Evolutionary conservation across 352 stramenopile species (phyloP).

Genomic region (Thraustotheca clavata): DNA sequence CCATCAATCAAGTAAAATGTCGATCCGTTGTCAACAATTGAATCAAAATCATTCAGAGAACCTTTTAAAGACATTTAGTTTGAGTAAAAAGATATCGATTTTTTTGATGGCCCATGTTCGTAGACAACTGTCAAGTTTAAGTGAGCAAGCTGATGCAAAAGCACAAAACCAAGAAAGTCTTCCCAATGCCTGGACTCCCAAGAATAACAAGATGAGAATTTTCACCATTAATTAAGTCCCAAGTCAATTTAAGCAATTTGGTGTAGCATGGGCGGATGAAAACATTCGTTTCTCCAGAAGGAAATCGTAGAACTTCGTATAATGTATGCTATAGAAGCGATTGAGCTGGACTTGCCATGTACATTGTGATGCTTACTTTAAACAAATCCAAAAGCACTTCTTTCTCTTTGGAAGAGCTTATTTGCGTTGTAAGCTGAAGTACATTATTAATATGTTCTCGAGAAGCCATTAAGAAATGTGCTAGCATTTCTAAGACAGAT

Average conservation of each 20-base stretch:
- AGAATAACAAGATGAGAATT: slow-evolving; percentile 32
- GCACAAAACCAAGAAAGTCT: slow-evolving; percentile 26
- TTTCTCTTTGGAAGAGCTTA: too few species aligned
- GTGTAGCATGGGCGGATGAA: slow-evolving; percentile 30
- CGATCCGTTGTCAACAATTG: too few species aligned
- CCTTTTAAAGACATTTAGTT: slow-evolving; percentile 22
- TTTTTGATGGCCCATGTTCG: slow-evolving; percentile 15
- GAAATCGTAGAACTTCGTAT: slow-evolving; percentile 18
- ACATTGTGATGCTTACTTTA: too few species aligned
- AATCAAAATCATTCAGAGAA: slow-evolving; percentile 4
- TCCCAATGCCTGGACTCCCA: slow-evolving; percentile 28
- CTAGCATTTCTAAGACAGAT: too few species aligned
- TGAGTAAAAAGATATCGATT: slow-evolving; percentile 9
- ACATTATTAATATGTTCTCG: too few species aligned
- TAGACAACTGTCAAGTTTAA: slow-evolving; percentile 26
- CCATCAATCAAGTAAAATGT: too few species aligned
- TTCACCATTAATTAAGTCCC: slow-evolving; percentile 20
- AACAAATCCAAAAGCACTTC: too few species aligned
- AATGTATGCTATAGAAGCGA: slow-evolving; percentile 17
- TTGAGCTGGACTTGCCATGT: too few species aligned
- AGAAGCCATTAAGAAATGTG: too few species aligned
- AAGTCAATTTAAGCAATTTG: slow-evolving; percentile 22
- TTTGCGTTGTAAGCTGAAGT: too few species aligned
- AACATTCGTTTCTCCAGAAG: slow-evolving; percentile 22
- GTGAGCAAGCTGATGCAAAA: slow-evolving; percentile 26